Percentiles rank a stretch among this genome's conserved stretches.
Conservation (phyloP, 2,329 filamentous ascomycete genomes). For the Penicillium glabrum region DNA sequence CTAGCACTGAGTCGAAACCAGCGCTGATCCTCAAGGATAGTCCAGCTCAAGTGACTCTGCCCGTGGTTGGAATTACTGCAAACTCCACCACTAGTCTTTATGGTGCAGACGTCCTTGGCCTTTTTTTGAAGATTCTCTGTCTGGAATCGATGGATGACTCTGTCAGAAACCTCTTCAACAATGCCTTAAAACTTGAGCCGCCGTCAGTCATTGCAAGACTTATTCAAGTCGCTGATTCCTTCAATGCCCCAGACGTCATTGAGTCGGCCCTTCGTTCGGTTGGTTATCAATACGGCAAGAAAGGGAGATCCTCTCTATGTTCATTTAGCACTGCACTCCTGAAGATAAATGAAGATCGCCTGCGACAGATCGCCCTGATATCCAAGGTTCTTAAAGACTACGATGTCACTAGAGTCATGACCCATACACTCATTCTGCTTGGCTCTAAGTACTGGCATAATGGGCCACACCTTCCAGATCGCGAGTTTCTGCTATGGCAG, state of each 20-base stretch:
- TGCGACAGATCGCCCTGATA: constrained; percentile 41
- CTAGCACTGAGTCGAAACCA: background rate
- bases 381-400: constrained; percentile 33
- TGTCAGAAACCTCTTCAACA: constrained; percentile 19
- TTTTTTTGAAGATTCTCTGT: constrained; percentile 34
- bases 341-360: constrained; percentile 37
- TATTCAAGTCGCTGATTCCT: constrained; percentile 34
- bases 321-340: constrained; percentile 26
- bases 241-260: constrained; percentile 34
- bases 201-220: constrained; percentile 32
- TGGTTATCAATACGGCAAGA: constrained; percentile 34
- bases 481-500: constrained; percentile 33
- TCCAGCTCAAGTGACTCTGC: constrained; percentile 12
- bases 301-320: constrained; percentile 22
- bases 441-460: constrained; percentile 40
- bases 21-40: background rate
- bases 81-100: constrained; percentile 26
- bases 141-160: constrained; percentile 26
- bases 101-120: constrained; percentile 33
- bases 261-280: constrained; percentile 20
- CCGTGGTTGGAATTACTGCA: constrained; percentile 28
- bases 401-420: constrained; percentile 27
- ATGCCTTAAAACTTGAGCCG: constrained; percentile 28
- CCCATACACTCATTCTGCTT: constrained; percentile 36
- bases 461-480: constrained; percentile 25